These are phyloP conservation scores for Candida glaebosa DNA, from an alignment of 805 yeast genomes.

Conservation along the genomic window DNA sequence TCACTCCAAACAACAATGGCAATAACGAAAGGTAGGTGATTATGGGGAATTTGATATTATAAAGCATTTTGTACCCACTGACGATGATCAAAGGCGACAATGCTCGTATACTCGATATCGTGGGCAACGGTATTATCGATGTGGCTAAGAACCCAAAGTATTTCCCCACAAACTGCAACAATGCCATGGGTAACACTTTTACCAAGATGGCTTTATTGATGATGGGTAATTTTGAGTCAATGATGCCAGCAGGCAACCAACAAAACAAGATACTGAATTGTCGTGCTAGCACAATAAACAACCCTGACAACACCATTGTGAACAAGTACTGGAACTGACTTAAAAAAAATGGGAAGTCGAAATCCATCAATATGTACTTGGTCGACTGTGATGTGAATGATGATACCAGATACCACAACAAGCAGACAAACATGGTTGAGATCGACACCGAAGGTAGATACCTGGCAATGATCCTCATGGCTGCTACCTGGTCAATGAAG, in stretches of 20 bases:
- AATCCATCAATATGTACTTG: conserved; percentile 49
- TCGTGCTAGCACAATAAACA: conserved; percentile 34
- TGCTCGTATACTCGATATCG: conserved; percentile 69
- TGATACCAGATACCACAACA: conserved; percentile 60
- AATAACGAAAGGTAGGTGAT: conserved; percentile 49
- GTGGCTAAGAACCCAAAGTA: conserved; percentile 62
- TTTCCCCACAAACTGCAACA: conserved; percentile 65
- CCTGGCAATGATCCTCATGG: background rate
- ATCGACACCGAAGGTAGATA: conserved; percentile 31
- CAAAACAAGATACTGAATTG: conserved; percentile 24
- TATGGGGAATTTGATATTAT: conserved; percentile 47
- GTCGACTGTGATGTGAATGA: conserved; percentile 65
- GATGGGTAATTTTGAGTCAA: conserved; percentile 25
- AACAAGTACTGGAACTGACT: conserved; percentile 62
- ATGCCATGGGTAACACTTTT: conserved; percentile 57
- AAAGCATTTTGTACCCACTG: conserved; percentile 48
- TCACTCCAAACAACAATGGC: conserved; percentile 53
- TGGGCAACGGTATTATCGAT: conserved; percentile 60
- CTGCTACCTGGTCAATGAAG: background rate
- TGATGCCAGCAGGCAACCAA: conserved; percentile 52
- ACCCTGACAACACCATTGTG: conserved; percentile 42
- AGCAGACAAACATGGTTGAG: conserved; percentile 41
- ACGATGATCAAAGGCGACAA: conserved; percentile 62
- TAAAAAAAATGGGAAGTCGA: conserved; percentile 59
- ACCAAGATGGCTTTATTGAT: conserved; percentile 33